phyloP scores from a whole-genome alignment of 768 basidiomycete genomes.

The Jaapia argillacea region DNA sequence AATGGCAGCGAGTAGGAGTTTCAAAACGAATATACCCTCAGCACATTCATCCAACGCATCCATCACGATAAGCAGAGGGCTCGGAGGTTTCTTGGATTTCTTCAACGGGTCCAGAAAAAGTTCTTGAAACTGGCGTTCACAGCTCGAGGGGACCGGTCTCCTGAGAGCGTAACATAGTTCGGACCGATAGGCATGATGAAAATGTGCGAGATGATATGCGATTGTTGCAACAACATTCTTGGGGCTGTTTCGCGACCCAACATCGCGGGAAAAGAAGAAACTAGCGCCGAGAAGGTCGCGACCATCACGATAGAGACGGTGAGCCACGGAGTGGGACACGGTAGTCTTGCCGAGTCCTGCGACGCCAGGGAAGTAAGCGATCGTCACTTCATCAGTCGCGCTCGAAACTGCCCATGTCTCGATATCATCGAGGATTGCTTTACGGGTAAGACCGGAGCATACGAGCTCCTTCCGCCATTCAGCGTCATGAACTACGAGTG shows the following conservation, averaged over 20 bases:
- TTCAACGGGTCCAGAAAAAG: conserved; percentile 10
- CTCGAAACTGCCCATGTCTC: not conserved
- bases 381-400: not conserved
- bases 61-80: conserved; percentile 19
- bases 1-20: no score
- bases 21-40: conserved; percentile 1
- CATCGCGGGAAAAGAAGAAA: conserved; percentile 20
- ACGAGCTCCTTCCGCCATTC: not conserved
- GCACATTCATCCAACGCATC: conserved; percentile 28
- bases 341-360: conserved; percentile 30
- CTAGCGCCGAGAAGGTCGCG: conserved; percentile 19
- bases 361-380: conserved; percentile 21
- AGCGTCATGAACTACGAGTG: not conserved
- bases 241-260: conserved; percentile 11
- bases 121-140: conserved; percentile 5
- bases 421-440: not conserved
- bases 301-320: conserved; percentile 10
- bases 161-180: not conserved
- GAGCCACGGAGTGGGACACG: conserved; percentile 24
- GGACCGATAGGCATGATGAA: conserved; percentile 5
- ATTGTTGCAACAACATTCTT: conserved; percentile 22
- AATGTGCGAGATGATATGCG: conserved; percentile 18
- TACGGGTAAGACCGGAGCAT: not conserved
- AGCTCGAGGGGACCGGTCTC: not conserved
- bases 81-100: not conserved